Conservation (phyloP, 2,329 filamentous ascomycete species). For the Fusarium sp. region DNA sequence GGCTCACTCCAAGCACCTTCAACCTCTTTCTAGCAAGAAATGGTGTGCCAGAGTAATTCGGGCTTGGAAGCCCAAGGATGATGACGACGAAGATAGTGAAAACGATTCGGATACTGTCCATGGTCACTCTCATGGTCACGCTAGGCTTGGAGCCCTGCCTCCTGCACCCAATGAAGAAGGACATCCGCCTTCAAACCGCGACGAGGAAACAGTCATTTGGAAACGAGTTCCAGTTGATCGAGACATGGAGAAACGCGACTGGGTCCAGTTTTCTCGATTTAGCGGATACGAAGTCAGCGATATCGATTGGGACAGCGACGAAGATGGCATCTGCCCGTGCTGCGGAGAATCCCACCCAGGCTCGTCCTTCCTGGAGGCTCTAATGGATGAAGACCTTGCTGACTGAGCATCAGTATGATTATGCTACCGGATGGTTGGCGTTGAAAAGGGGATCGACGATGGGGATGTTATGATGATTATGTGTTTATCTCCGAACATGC, state of each 20-base stretch:
- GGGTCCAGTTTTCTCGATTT: slow-evolving; percentile 59
- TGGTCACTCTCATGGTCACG: slow-evolving; percentile 41
- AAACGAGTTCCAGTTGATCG: slow-evolving; percentile 60
- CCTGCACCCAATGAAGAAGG: slow-evolving; percentile 56
- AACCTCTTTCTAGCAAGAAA: slow-evolving; percentile 52
- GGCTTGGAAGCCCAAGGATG: slow-evolving; percentile 52
- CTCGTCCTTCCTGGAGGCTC: slow-evolving; percentile 49
- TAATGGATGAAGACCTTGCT: slow-evolving; percentile 45
- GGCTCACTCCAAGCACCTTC: slow-evolving; percentile 54
- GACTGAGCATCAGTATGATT: slow-evolving; percentile 40
- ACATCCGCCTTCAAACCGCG: slow-evolving; percentile 55
- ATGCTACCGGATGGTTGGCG: slow-evolving; percentile 19
- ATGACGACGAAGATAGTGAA: slow-evolving; percentile 40
- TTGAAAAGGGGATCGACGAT: slow-evolving; percentile 20
- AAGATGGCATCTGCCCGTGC: slow-evolving; percentile 54
- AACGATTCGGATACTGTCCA: slow-evolving; percentile 43
- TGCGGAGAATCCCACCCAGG: slow-evolving; percentile 54
- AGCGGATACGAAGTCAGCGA: slow-evolving; percentile 53
- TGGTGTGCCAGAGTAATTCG: slow-evolving; percentile 60
- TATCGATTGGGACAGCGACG: slow-evolving; percentile 48
- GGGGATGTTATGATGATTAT: slow-evolving; percentile 26
- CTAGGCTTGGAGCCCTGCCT: slow-evolving; percentile 50
- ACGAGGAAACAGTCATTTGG: slow-evolving; percentile 61
- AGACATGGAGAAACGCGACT: slow-evolving; percentile 55
- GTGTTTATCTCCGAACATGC: slow-evolving; percentile 37